phyloP scores from a whole-genome alignment of 2,329 filamentous ascomycete genomes.

The Scedosporium aurantiacum region DNA sequence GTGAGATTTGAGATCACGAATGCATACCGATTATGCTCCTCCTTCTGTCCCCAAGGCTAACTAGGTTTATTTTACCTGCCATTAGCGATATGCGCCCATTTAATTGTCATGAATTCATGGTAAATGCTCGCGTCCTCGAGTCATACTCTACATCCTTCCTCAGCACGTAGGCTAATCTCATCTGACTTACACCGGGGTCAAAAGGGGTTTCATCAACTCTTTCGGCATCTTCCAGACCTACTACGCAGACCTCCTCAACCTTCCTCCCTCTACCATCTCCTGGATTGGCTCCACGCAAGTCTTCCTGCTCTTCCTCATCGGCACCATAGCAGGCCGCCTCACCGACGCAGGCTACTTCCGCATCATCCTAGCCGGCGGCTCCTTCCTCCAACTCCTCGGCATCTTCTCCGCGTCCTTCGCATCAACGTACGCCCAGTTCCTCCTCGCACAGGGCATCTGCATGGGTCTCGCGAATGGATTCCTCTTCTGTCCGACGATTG shows the following conservation, averaged over 20 bases:
- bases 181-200: neutral
- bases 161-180: neutral
- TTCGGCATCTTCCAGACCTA: constrained; percentile 47
- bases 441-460: constrained; percentile 43
- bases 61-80: neutral
- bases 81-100: constrained; percentile 27
- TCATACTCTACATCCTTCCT: too few relatives aligned
- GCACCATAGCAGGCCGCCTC: constrained; percentile 39
- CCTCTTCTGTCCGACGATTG: constrained; percentile 53
- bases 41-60: constrained; percentile 1
- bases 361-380: constrained; percentile 28
- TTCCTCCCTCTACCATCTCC: constrained; percentile 32
- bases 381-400: constrained; percentile 30
- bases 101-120: constrained; percentile 41
- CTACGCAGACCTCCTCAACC: constrained; percentile 29
- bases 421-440: constrained; percentile 41
- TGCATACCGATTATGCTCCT: neutral
- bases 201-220: constrained; percentile 40
- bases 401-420: constrained; percentile 34
- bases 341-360: constrained; percentile 44
- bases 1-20: constrained; percentile 17
- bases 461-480: constrained; percentile 48
- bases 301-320: constrained; percentile 44
- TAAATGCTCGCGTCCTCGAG: constrained; percentile 8
- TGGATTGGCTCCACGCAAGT: constrained; percentile 46